Base-by-base conservation (phyloP, 192 early-diverging fungal genomes). In the Coemansia sp. region DNA sequence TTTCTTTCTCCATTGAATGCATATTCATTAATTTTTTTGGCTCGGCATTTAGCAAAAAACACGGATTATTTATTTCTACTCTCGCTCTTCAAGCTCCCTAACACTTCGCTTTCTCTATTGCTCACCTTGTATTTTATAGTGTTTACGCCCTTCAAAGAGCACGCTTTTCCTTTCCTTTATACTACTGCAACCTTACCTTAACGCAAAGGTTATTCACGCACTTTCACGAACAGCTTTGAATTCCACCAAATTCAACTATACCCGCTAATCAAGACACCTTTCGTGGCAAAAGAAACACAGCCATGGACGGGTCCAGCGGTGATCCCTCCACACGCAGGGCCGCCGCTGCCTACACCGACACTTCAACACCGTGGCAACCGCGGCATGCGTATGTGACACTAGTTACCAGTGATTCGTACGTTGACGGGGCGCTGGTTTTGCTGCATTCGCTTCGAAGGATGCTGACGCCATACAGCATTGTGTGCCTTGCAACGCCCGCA, bases 371-470 rank as follows among this genome's bases (percentile, higher is more conserved):
- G 22, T 41, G 52, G 59, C 40, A 19, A 41, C 26, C 45, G 51
- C 80, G 76, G 60, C 82, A 72, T 66, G 94, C 92, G 7, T 97
- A 86, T 71, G 89, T 89, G 49, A 98, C 96, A 11, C 88, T 98
- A 32, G 87, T 97, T 22, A 93, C 94, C 26, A 88, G 86, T 56
- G 94, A 96, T 69, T 79, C 76, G 6, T 97, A 98, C 69, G 88
- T 94, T 36, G 85, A 89, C 43, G 95, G 95, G 8, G 93, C 94
- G 3, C 77, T 94, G 22, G 88, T 92, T 6, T 84, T 97, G 48
- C 87, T 87, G 18, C 85, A 91, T 71, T 91, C 90, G 10, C 85
- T 98, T 26, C 82, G 91, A 9, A 77, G 83, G n/a, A 71, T 84
- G 11, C 80, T 86, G 7, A 89, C 95, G 18, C 75, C 74, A 6